Base-by-base conservation (phyloP, 1,139 yeast genomes). In the Suhomyces bolitotheri region DNA sequence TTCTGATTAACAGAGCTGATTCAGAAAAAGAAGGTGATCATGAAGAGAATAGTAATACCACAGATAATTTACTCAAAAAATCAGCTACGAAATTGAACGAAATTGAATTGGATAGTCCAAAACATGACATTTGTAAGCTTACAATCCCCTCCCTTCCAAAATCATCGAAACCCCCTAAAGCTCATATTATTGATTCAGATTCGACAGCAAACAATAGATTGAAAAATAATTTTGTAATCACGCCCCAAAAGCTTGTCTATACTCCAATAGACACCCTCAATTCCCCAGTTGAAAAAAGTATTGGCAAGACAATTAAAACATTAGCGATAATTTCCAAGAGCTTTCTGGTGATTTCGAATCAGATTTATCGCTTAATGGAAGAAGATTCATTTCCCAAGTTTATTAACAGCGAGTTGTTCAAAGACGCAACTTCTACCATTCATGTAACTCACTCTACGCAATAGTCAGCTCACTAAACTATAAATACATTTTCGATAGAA, bases 301-400 rank as follows among this genome's bases (percentile, higher is more conserved):
- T 25, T 5, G 14, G 48, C 40, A 50, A 44, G 14, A 58, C 69
- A 7, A 41, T 73, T 31, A 50, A 50, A 8, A 49, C 63, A 4
- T 46, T 78, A 31, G 59, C 37, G 11, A 62, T 37, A 53, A 60
- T 41, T 43, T 72, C 34, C 51, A 50, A 65, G 1, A 55, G 73
- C 5, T 70, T 73, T 39, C 67, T 64, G 11, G 58, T 58, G 15
- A 74, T 80, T 12, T 62, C 64, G 8, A 38, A 46, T n/a, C 73
- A 73, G 31, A 71, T 83, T 30, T 74, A 72, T 47, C 62, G 66
- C 27, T 60, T 86, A 56, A 80, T 87, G 85, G 84, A 81, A 47
- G 70, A 60, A 24, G 95, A 86, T 57, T 83, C 94, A 9, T 66
- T 82, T 32, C 86, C 86, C 2, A 84, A 84, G 55, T 86, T 86